These are phyloP conservation scores for Metschnikowia picachoensis DNA, from an alignment of 805 yeast genomes.

Conservation along the genomic window DNA sequence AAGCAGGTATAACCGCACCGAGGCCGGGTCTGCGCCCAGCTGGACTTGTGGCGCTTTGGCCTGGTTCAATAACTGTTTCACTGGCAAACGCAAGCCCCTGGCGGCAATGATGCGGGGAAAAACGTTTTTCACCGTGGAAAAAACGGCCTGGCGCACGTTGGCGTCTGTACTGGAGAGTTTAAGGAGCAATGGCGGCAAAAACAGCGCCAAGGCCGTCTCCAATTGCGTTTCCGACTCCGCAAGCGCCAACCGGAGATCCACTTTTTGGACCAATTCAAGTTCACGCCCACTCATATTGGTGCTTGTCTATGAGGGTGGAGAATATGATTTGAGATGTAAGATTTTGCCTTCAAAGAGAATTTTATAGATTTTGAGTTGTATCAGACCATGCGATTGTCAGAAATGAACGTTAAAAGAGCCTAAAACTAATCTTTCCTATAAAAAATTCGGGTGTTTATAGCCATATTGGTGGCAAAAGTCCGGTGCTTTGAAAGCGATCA, in stretches of 20 bases:
- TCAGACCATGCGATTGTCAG: too few species aligned
- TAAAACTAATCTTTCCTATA: too few species aligned
- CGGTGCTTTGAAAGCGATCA: too few species aligned
- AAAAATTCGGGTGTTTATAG: too few species aligned
- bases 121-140: slow-evolving; percentile 62
- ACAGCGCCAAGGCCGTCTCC: slow-evolving; percentile 54
- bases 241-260: slow-evolving; percentile 76
- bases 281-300: slow-evolving; percentile 35
- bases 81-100: slow-evolving; percentile 56
- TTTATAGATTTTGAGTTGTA: too few species aligned
- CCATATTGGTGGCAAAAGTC: too few species aligned
- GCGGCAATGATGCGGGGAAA: slow-evolving; percentile 63
- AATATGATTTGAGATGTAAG: background rate
- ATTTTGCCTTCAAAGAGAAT: too few species aligned
- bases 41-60: slow-evolving; percentile 54
- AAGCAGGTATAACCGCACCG: slow-evolving; percentile 59
- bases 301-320: background rate
- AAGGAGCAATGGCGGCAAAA: slow-evolving; percentile 71
- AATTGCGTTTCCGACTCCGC: slow-evolving; percentile 67
- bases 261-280: slow-evolving; percentile 62
- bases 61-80: slow-evolving; percentile 58
- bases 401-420: too few species aligned
- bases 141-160: slow-evolving; percentile 62
- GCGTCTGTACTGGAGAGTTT: slow-evolving; percentile 71
- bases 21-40: slow-evolving; percentile 38